phyloP scores from a whole-genome alignment of 441 rosid genomes.

The Jatropha podagrica region DNA sequence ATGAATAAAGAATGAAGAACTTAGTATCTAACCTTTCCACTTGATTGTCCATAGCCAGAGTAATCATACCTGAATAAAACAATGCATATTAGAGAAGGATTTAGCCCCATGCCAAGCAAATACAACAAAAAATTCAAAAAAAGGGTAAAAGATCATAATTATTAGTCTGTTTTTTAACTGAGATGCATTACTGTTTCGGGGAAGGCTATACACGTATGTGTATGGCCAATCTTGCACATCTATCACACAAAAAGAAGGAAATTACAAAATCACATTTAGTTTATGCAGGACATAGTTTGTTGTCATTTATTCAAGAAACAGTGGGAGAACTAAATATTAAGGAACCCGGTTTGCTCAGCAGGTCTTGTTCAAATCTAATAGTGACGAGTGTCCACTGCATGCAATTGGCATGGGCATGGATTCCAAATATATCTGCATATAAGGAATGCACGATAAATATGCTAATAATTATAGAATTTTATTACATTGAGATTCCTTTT shows the following conservation, averaged over 20 bases:
- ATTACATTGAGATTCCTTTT: neutral
- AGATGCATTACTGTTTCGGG: neutral
- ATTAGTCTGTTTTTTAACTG: neutral
- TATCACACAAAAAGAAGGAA: neutral
- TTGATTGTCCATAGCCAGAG: conserved; percentile 87
- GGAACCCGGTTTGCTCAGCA: no score
- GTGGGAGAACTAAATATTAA: no score
- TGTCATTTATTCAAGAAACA: no score
- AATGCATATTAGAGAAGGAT: conserved; percentile 19
- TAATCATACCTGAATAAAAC: conserved; percentile 68
- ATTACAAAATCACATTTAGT: neutral
- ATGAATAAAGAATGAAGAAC: conserved; percentile 21
- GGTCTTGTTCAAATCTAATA: neutral
- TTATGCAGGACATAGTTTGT: neutral
- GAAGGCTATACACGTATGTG: neutral
- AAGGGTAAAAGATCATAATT: neutral
- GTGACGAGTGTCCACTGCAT: neutral
- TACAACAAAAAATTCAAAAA: neutral
- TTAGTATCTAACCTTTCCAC: conserved; percentile 69
- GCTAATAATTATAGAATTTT: neutral
- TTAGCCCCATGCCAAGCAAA: conserved; percentile 2
- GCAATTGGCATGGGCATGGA: neutral
- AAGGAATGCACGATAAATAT: neutral
- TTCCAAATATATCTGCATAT: neutral
- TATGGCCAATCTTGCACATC: neutral